Conservation (phyloP, 1,139 yeast genomes). For the Fermentozyma sake region DNA sequence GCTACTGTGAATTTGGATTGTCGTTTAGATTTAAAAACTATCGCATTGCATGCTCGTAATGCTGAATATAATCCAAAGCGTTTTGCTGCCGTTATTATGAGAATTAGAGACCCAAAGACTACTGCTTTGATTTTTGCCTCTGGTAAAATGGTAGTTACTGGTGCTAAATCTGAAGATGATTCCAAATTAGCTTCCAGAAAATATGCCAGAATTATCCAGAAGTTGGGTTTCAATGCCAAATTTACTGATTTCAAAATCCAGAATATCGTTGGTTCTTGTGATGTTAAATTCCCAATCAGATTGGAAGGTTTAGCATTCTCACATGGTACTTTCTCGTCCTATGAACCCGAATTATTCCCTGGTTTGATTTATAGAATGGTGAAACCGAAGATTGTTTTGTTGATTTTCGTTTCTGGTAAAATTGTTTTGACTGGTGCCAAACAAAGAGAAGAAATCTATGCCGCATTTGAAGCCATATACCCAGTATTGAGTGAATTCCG, state of each 20-base stretch:
- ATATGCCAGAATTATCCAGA: constrained; percentile 96
- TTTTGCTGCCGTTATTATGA: constrained; percentile 99
- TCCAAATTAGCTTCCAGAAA: constrained; percentile 95
- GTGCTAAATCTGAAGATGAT: constrained; percentile 98
- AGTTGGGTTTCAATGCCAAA: constrained; percentile 92
- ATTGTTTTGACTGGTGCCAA: constrained; percentile 98
- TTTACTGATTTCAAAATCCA: constrained; percentile 97
- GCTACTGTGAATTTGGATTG: constrained; percentile 98
- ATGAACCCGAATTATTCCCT: constrained; percentile 97
- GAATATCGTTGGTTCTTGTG: constrained; percentile 97
- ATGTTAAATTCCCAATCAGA: constrained; percentile 95
- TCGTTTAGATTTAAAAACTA: constrained; percentile 90
- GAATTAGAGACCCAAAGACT: constrained; percentile 98
- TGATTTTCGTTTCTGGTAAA: constrained; percentile 95
- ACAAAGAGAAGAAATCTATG: constrained; percentile 97
- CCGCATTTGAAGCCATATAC: constrained; percentile 95
- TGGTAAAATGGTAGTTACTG: constrained; percentile 99
- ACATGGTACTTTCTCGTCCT: constrained; percentile 98
- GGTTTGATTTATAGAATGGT: constrained; percentile 99
- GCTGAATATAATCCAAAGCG: constrained; percentile 98
- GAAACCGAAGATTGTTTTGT: constrained; percentile 92
- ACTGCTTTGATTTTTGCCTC: constrained; percentile 97
- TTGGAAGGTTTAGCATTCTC: constrained; percentile 96
- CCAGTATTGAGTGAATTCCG: constrained; percentile 98
- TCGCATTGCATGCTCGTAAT: constrained; percentile 97